phyloP scores from a whole-genome alignment of 164 flowering plant genomes.

The Sextonia rubra region DNA sequence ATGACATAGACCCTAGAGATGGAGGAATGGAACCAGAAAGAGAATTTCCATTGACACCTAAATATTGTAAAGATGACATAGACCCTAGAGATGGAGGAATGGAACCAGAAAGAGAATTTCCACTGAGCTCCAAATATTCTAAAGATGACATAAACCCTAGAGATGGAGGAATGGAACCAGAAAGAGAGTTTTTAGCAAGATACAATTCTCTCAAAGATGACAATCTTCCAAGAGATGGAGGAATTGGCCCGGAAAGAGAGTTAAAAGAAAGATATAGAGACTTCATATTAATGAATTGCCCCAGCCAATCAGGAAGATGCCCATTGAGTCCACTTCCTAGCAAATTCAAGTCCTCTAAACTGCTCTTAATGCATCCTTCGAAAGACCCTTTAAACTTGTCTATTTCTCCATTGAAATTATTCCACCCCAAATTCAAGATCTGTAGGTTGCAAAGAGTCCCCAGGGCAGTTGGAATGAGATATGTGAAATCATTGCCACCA shows the following conservation, averaged over 20 bases:
- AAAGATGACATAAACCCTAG: background rate
- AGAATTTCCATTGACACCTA: no score
- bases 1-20: no score
- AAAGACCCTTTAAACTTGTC: no score
- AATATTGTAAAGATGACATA: no score
- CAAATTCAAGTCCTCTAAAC: no score
- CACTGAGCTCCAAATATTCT: no score
- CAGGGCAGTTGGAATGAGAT: slow-evolving; percentile 37
- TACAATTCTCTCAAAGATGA: no score
- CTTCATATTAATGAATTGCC: slow-evolving; percentile 26
- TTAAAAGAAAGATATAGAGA: slow-evolving; percentile 23
- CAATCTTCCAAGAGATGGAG: slow-evolving; percentile 18
- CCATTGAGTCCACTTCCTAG: slow-evolving; percentile 6
- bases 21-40: no score
- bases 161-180: slow-evolving; percentile 31
- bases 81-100: no score
- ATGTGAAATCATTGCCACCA: slow-evolving; percentile 23
- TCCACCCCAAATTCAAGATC: slow-evolving; percentile 33
- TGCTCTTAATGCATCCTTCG: no score
- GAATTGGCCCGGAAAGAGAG: slow-evolving; percentile 30
- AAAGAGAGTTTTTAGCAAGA: slow-evolving; percentile 33
- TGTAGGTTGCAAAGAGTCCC: slow-evolving; percentile 23
- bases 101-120: no score
- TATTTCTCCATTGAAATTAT: slow-evolving; percentile 33
- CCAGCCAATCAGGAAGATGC: slow-evolving; percentile 37